phyloP scores from a whole-genome alignment of 495 filamentous ascomycete genomes.

The Xylaria longipes region DNA sequence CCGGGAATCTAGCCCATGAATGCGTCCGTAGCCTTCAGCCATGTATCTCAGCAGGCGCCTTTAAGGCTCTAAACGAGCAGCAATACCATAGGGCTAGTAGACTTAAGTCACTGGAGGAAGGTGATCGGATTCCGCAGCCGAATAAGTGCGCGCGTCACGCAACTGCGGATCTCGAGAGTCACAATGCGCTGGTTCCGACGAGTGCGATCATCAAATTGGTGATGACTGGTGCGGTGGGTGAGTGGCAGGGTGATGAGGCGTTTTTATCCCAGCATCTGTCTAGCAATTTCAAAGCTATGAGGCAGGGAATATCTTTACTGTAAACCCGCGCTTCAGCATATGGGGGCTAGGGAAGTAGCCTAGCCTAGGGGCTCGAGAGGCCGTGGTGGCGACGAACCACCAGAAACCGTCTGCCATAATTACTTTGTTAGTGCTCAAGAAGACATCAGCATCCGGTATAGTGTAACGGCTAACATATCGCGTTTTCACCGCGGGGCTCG shows the following conservation, averaged over 20 bases:
- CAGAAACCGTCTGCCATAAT: too few species aligned
- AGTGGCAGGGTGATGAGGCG: background rate
- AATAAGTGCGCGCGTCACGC: background rate
- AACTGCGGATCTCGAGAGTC: background rate
- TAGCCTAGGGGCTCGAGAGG: too few species aligned
- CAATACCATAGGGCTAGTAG: background rate
- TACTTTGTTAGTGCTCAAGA: too few species aligned
- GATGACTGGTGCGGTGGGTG: background rate
- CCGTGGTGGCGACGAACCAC: too few species aligned
- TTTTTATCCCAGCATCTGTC: background rate
- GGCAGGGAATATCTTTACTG: background rate
- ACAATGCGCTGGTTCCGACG: background rate
- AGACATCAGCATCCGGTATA: conserved; percentile 54
- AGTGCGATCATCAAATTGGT: background rate
- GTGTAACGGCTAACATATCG: conserved; percentile 58
- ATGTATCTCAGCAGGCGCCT: background rate
- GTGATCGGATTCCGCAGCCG: background rate
- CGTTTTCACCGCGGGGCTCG: conserved; percentile 59
- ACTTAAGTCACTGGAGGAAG: background rate
- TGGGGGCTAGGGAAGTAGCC: too few species aligned
- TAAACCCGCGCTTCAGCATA: too few species aligned
- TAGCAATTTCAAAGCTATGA: background rate
- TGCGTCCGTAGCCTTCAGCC: background rate
- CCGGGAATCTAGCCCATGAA: background rate
- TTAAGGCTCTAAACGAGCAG: background rate